Conservation (phyloP, 495 filamentous ascomycete species). For the Penicillium argentinense region DNA sequence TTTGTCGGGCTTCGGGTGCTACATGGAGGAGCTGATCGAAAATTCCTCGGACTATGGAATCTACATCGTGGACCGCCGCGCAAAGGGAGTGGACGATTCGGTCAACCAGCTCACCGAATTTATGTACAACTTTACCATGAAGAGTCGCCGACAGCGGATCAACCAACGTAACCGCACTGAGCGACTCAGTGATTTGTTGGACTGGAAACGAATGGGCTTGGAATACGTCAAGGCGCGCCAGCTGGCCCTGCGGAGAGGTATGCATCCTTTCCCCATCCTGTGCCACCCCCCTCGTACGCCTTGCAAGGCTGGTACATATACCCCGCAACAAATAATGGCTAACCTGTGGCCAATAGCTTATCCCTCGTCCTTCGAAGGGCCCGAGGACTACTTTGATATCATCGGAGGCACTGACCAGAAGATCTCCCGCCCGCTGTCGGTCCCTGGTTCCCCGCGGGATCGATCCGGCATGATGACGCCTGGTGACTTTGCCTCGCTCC, state of each 20-base stretch:
- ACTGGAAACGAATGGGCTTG: conserved; percentile 99
- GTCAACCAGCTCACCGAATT: conserved; percentile 90
- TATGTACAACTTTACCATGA: conserved; percentile 95
- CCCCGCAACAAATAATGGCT: conserved; percentile 4
- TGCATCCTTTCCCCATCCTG: conserved; percentile 5
- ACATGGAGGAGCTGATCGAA: conserved; percentile 99
- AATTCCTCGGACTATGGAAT: conserved; percentile 98
- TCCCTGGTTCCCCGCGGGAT: conserved; percentile 87
- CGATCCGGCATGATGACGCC: conserved; percentile 98
- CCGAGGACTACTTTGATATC: conserved; percentile 76
- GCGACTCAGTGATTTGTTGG: conserved; percentile 86
- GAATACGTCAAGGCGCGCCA: conserved; percentile 98
- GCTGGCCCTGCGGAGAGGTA: conserved; percentile 80
- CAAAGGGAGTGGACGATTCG: conserved; percentile 95
- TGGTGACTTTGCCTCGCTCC: conserved; percentile 92
- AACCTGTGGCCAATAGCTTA: conserved; percentile 58
- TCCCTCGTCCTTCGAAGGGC: conserved; percentile 74
- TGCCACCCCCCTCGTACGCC: conserved; percentile 1
- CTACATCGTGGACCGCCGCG: conserved; percentile 94
- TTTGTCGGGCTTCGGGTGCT: conserved; percentile 95
- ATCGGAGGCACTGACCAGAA: conserved; percentile 89
- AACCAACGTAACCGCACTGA: conserved; percentile 99
- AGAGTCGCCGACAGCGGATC: conserved; percentile 93
- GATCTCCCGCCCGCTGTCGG: conserved; percentile 88
- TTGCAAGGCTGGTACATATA: no score